Conservation (phyloP, 768 basidiomycete species). For the Serpula lacrymans region DNA sequence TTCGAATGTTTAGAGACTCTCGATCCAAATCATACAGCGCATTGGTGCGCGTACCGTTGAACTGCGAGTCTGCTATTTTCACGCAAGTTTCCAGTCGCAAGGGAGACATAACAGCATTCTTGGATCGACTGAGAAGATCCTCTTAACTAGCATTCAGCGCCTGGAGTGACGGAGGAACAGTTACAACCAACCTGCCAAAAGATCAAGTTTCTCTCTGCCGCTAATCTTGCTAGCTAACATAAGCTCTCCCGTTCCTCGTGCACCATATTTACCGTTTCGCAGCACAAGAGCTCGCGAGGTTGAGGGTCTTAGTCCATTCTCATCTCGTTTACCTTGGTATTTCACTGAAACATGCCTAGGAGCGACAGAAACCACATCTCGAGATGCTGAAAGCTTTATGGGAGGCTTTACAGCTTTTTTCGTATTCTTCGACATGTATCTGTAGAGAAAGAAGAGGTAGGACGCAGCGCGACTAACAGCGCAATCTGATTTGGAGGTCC, state of each 20-base stretch:
- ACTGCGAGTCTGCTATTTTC: conserved; percentile 72
- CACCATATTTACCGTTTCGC: conserved; percentile 72
- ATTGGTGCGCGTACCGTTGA: conserved; percentile 47
- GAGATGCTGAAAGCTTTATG: conserved; percentile 17
- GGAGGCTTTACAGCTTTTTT: conserved; percentile 18
- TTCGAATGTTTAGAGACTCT: conserved; percentile 10
- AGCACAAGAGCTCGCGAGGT: conserved; percentile 72
- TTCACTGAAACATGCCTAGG: conserved; percentile 44
- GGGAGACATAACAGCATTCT: conserved; percentile 58
- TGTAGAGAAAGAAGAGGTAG: neutral
- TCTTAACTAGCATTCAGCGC: conserved; percentile 36
- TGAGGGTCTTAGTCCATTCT: conserved; percentile 52
- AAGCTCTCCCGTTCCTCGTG: conserved; percentile 68
- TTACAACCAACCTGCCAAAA: conserved; percentile 59
- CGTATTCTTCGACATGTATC: conserved; percentile 28
- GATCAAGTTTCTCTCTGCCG: conserved; percentile 77
- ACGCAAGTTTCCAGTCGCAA: conserved; percentile 62
- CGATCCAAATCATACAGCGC: neutral
- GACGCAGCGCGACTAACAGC: neutral
- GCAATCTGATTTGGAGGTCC: conserved; percentile 5
- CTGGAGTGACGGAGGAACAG: conserved; percentile 4
- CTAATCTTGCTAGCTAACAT: conserved; percentile 55
- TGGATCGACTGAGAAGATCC: conserved; percentile 59
- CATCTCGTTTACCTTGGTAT: conserved; percentile 39
- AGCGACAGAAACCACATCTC: conserved; percentile 54